Evolutionary conservation across 345 rosid species (phyloP).

Genomic region (Acer yangbiense): DNA sequence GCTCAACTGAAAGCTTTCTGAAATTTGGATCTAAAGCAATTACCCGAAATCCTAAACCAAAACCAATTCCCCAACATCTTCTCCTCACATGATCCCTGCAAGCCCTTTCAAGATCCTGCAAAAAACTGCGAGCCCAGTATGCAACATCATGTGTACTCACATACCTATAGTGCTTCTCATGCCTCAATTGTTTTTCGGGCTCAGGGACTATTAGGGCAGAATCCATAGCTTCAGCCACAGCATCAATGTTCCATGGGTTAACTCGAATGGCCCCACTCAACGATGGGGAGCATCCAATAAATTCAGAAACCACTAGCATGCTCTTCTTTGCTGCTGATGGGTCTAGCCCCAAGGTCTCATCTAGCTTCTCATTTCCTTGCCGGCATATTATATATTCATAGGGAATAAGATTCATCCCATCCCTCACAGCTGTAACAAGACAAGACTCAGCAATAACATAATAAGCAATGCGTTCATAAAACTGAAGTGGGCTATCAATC

Average conservation of each 20-base stretch:
- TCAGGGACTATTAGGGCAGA: conserved; percentile 66
- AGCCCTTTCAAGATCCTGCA: conserved; percentile 92
- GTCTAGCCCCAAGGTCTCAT: conserved; percentile 50
- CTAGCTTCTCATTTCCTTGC: conserved; percentile 75
- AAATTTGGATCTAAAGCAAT: conserved; percentile 91
- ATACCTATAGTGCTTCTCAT: conserved; percentile 87
- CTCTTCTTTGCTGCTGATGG: conserved; percentile 61
- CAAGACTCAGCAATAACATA: conserved; percentile 94
- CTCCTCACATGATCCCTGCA: conserved; percentile 80
- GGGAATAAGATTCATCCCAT: conserved; percentile 97
- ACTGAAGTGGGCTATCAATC: conserved; percentile 71
- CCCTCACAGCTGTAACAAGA: conserved; percentile 92
- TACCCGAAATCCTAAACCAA: conserved; percentile 88
- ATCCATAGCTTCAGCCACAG: conserved; percentile 89
- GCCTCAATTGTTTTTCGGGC: conserved; percentile 84
- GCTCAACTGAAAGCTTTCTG: conserved; percentile 81
- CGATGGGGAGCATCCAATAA: conserved; percentile 92
- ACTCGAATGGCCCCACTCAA: conserved; percentile 90
- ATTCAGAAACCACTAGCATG: conserved; percentile 94
- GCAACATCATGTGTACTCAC: conserved; percentile 95
- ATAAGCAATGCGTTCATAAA: conserved; percentile 87
- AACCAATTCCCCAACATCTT: conserved; percentile 95
- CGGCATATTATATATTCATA: conserved; percentile 84
- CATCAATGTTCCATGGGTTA: conserved; percentile 91
- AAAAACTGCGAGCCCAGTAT: conserved; percentile 91